Conservation (phyloP, 1,284 basidiomycete genomes). For the Phylloboletellus chloephorus region DNA sequence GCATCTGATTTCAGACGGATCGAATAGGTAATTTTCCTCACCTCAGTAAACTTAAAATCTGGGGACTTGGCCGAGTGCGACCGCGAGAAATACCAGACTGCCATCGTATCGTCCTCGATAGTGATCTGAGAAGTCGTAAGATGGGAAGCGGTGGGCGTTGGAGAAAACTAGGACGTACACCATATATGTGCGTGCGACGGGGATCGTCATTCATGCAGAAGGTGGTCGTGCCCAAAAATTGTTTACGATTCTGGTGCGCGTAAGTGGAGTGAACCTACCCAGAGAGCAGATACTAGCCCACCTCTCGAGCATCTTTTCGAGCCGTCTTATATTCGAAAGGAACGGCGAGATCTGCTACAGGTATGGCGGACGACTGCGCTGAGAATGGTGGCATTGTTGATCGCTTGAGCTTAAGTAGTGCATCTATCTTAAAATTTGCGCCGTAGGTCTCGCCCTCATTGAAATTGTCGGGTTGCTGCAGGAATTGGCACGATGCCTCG, state of each 20-base stretch:
- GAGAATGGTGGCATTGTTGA: not conserved
- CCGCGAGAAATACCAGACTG: not conserved
- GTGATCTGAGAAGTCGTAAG: not conserved
- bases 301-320: not conserved
- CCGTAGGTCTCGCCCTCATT: not conserved
- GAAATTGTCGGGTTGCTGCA: not conserved
- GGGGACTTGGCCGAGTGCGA: conserved; percentile 1
- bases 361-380: not conserved
- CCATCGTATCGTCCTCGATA: conserved; percentile 1
- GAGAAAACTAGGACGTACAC: not conserved
- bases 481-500: not conserved
- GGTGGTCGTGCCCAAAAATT: not conserved
- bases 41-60: not conserved
- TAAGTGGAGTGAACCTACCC: not conserved
- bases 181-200: conserved; percentile 1
- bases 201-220: conserved; percentile 1
- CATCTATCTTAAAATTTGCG: not conserved
- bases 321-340: not conserved
- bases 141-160: not conserved
- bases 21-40: not conserved
- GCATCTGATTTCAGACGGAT: conserved; percentile 1
- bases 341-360: conserved; percentile 1
- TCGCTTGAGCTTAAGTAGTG: not conserved
- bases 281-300: not conserved
- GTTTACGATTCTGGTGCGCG: not conserved